These are phyloP conservation scores for Epichloe scottii DNA, from an alignment of 2,329 filamentous ascomycete species.

Conservation along the genomic window DNA sequence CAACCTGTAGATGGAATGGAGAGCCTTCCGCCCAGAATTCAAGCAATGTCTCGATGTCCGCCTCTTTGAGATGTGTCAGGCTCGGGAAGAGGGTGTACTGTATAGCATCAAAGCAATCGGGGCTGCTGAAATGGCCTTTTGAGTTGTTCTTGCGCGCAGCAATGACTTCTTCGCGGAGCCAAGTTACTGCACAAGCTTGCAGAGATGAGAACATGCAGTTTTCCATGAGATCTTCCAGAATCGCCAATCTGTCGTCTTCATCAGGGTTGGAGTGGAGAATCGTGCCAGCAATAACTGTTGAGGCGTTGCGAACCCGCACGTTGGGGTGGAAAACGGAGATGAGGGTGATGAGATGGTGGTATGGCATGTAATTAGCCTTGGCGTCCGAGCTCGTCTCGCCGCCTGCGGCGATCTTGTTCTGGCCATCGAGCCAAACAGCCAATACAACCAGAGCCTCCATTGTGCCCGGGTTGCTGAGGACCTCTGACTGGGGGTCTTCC, in stretches of 20 bases:
- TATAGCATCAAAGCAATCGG: slow-evolving; percentile 45
- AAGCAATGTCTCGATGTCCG: slow-evolving; percentile 28
- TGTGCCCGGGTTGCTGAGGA: slow-evolving; percentile 38
- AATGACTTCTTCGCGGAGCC: slow-evolving; percentile 51
- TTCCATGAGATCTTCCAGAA: slow-evolving; percentile 52
- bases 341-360: slow-evolving; percentile 47
- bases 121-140: slow-evolving; percentile 33
- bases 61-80: slow-evolving; percentile 32
- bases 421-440: slow-evolving; percentile 45
- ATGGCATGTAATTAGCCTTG: slow-evolving; percentile 40
- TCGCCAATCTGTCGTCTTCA: slow-evolving; percentile 44
- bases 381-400: slow-evolving; percentile 12
- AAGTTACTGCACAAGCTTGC: slow-evolving; percentile 49
- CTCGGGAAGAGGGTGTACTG: slow-evolving; percentile 51
- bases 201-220: slow-evolving; percentile 51
- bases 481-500: slow-evolving; percentile 34
- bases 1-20: slow-evolving; percentile 44
- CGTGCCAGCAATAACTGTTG: slow-evolving; percentile 38
- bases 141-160: slow-evolving; percentile 23
- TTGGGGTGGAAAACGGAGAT: slow-evolving; percentile 45
- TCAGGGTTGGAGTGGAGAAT: slow-evolving; percentile 47
- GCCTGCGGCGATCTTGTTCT: slow-evolving; percentile 26
- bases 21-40: slow-evolving; percentile 41
- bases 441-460: slow-evolving; percentile 48
- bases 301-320: slow-evolving; percentile 40